phyloP scores from a whole-genome alignment of 305 asterid species.

The Plantago lanceolata region DNA sequence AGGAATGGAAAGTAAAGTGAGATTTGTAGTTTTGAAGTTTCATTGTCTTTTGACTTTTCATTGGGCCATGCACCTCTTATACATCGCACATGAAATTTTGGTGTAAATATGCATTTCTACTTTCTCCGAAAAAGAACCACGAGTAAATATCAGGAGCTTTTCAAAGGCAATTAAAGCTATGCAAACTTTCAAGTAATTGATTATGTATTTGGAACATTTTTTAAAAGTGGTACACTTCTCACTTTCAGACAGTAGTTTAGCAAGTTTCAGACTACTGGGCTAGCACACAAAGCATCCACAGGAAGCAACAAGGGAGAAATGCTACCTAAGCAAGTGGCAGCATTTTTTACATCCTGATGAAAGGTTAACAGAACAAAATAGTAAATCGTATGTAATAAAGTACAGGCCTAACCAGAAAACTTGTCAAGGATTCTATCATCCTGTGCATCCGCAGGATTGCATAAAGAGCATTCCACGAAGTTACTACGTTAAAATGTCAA shows the following conservation, averaged over 20 bases:
- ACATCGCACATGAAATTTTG: too few relatives aligned
- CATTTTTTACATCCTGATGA: background rate
- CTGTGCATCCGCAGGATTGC: background rate
- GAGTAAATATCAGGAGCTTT: conserved; percentile 1
- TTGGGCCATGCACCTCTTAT: too few relatives aligned
- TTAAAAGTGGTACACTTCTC: conserved; percentile 2
- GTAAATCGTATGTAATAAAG: background rate
- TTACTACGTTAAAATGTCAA: background rate
- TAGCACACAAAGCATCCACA: conserved; percentile 14
- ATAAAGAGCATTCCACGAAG: background rate
- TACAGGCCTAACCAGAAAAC: background rate
- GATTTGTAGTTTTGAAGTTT: too few relatives aligned
- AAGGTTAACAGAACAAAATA: background rate
- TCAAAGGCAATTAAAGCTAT: conserved; percentile 1
- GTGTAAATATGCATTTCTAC: too few relatives aligned
- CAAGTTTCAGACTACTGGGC: conserved; percentile 7
- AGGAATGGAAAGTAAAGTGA: too few relatives aligned
- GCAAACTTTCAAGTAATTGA: conserved; percentile 12
- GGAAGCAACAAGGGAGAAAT: background rate
- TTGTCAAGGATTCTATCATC: background rate
- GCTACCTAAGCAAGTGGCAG: too few relatives aligned
- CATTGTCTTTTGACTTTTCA: too few relatives aligned
- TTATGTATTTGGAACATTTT: conserved; percentile 10
- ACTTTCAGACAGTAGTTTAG: conserved; percentile 9
- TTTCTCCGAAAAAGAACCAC: background rate